Base-by-base conservation (phyloP, 345 rosid genomes). In the Geranium rotundifolium region DNA sequence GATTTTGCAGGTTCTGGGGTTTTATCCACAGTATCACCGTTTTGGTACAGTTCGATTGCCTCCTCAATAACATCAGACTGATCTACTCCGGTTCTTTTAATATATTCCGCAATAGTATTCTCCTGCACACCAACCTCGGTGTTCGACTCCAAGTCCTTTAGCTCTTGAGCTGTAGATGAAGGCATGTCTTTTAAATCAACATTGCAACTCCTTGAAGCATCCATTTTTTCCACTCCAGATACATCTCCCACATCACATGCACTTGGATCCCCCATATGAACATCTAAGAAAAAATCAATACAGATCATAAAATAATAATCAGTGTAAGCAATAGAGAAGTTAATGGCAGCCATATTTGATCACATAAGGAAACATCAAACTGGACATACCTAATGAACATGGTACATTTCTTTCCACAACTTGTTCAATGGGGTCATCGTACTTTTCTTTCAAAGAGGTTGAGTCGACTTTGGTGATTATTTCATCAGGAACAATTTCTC, bases 381-480 rank as follows among this genome's bases (percentile, higher is more conserved):
- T 46, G 52, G 15, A 46, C 52, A 3, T 14, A 46, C 52, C 52
- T 10, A 46, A 46, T 46, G 52, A 46, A 46, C 52, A 7, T 10
- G 52, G 52, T 14, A 46, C 15, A 46, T 46, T 46, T 46, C 52
- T 14, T 61, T 63, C 34, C 19, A 29, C 65, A 67, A 68, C 81
- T 5, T 54, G 79, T 5, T 54, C 57, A 56, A 70, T 16, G 62
- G 63, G 39, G 62, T 62, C 81, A 39, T 23, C 56, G 13, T 17
- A 59, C 54, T 73, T 68, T 54, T 78, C 77, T 65, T 57, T 69
- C 9, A 54, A 37, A 69, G 75, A 65, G 56, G 58, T 37, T 4
- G n/a, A 56, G 59, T 54, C 57, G 57, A 67, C 69, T 58, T 80
- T 72, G 52, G 80, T 60, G 65, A 31, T 41, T 60, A 34, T 55